Evolutionary conservation across 768 basidiomycete species (phyloP), one percentile per base, ranked within the genome.

Genomic region (Amanita pallidorosea): DNA sequence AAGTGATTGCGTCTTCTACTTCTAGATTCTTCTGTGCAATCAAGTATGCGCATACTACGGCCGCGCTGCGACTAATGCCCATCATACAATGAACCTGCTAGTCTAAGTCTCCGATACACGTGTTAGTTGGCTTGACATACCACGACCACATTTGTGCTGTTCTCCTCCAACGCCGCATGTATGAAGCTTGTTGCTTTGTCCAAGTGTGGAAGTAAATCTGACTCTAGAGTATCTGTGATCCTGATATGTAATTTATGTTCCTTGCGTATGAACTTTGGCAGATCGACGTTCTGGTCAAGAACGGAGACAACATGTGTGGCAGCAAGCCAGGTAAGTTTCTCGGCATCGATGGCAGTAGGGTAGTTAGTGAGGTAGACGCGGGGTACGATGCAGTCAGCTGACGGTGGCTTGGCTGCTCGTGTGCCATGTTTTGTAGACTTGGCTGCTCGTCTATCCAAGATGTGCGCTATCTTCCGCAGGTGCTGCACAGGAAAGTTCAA

Each of bases 251-350:
- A 62, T 29, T 8, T 29, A 29, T 9, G 27, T 8, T 29, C 27
- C 1, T 8, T 29, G 8, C 65, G 27, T 29, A 29, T 29, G 27
- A 29, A 29, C 15, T 67, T 64, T 6, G 77, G 77, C 52, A 80
- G 65, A 29, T 29, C 27, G 9, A 29, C 27, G n/a, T 29, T 65
- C 33, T 65, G 56, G 51, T 87, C 83, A 41, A 88, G 54, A 31
- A 82, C 73, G 23, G 81, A 83, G 22, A 89, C 63, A 53, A 89
- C 67, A 65, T 89, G 88, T 1, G 87, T 89, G 55, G 88, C 77
- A 11, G 83, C 82, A 5, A 86, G 73, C 20, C 64, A 64, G 12
- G 56, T 52, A n/a, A 87, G 67, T 51, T 71, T 70, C 4, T 69
- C 67, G 7, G 61, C 62, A 58, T 79, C 65, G 22, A 61, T 62